Evolutionary conservation across 768 basidiomycete genomes (phyloP).

Genomic region (Suillus alpinus): DNA sequence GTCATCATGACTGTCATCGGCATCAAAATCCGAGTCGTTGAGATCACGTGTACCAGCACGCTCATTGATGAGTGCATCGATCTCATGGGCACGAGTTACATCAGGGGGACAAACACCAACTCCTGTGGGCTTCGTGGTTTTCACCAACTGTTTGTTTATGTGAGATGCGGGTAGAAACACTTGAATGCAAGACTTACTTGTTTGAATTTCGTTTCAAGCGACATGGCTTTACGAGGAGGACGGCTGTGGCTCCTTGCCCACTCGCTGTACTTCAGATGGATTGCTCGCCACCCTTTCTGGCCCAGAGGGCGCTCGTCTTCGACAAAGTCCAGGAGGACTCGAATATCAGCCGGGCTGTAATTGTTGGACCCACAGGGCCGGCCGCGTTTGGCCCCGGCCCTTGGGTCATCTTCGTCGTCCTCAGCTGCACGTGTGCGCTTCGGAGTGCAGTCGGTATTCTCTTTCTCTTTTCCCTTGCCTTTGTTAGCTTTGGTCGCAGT

Average conservation of each 20-base stretch:
- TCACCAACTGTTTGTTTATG: slow-evolving; percentile 13
- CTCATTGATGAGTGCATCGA: slow-evolving; percentile 26
- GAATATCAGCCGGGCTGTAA: slow-evolving; percentile 16
- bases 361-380: slow-evolving; percentile 10
- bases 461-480: slow-evolving; percentile 1
- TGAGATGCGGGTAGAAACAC: not conserved
- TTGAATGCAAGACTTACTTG: slow-evolving; percentile 12
- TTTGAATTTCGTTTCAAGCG: slow-evolving; percentile 25
- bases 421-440: not conserved
- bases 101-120: slow-evolving; percentile 18
- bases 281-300: slow-evolving; percentile 15
- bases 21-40: slow-evolving; percentile 17
- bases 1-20: not conserved
- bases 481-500: not conserved
- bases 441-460: not conserved
- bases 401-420: not conserved
- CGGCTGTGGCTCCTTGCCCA: slow-evolving; percentile 15
- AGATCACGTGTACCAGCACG: slow-evolving; percentile 19
- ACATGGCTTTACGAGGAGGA: slow-evolving; percentile 6
- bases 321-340: slow-evolving; percentile 14
- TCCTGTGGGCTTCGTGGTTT: slow-evolving; percentile 27
- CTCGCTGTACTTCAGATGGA: slow-evolving; percentile 11
- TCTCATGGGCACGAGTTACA: slow-evolving; percentile 21
- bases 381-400: not conserved
- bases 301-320: slow-evolving; percentile 19